Base-by-base conservation (phyloP, 495 filamentous ascomycete species). In the Trichoderma orchidacearum region DNA sequence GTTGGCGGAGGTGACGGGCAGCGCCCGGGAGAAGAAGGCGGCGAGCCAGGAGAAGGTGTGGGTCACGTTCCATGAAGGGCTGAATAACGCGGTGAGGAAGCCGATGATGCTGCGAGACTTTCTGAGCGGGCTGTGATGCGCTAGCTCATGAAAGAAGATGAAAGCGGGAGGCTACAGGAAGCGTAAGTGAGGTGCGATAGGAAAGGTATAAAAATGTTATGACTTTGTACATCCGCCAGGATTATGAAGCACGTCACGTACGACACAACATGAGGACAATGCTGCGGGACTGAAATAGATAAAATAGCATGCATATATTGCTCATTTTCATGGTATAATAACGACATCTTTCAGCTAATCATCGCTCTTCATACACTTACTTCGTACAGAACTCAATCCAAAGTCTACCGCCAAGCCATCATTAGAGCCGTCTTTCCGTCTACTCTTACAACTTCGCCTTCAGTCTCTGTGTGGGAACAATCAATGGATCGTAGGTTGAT, bases 51-150 rank as follows among this genome's bases (percentile, higher is more conserved):
- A 80, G 48, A 85, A 83, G 64, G 85, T 94, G 11, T 98, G 93
- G 92, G 84, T 96, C 23, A 95, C 84, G 59, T 98, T 86, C 66
- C 85, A 96, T 64, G 93, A 97, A 70, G 93, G 93, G n/a, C 85
- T 89, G 66, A 93, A 88, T 61, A 97, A 97, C 73, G 93, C 93
- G 9, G 93, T 98, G 41, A 80, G 88, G 66, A 97, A 96, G 67
- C 90, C 90, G 3, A 80, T 98, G 58, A 86, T 85, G 35, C 66
- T 98, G 70, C 82, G 83, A 58, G 93, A 98, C 67, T 75, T 98
- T 60, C 71, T 98, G 75, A 76, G 73, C 57, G 84, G 80, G 9
- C 71, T 91, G 50, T 81, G 31, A 36, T 9, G 27, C 7, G 21
- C 50, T 28, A 27, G 7, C 1, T 28, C 1, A 4, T 30, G 17